Percentiles rank a stretch among this genome's conserved stretches.
Conservation (phyloP, 257 asterid species). For the Avicennia marina region DNA sequence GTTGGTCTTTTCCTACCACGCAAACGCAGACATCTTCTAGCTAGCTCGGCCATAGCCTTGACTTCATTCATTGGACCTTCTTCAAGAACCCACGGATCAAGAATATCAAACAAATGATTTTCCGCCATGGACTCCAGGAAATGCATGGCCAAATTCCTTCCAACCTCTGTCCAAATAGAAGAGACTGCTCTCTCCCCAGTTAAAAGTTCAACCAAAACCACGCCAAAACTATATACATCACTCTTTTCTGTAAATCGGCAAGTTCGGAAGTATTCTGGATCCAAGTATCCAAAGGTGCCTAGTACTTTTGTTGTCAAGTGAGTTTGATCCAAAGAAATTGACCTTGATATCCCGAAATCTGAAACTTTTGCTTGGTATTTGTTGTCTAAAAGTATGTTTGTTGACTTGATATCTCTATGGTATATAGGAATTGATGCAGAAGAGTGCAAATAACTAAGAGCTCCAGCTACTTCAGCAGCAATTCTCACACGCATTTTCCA, state of each 20-base stretch:
- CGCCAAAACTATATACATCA: conserved; percentile 38
- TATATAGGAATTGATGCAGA: conserved; percentile 25
- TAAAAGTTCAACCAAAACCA: conserved; percentile 36
- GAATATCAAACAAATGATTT: conserved; percentile 16
- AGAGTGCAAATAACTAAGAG: conserved; percentile 32
- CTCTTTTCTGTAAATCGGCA: conserved; percentile 40
- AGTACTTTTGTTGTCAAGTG: conserved; percentile 34
- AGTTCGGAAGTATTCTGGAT: conserved; percentile 41
- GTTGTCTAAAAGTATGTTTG: conserved; percentile 31
- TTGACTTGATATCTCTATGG: conserved; percentile 28
- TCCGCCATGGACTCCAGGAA: conserved; percentile 30
- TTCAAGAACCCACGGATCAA: conserved; percentile 25
- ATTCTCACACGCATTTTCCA: conserved; percentile 30
- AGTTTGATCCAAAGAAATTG: conserved; percentile 25
- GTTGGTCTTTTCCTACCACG: conserved; percentile 25
- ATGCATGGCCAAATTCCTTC: conserved; percentile 12
- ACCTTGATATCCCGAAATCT: conserved; percentile 29
- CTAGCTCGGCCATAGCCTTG: conserved; percentile 17
- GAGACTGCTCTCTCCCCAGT: conserved; percentile 36
- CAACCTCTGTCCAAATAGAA: conserved; percentile 6
- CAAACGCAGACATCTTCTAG: conserved; percentile 18
- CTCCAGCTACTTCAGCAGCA: conserved; percentile 31
- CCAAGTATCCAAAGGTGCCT: conserved; percentile 44
- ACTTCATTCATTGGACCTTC: conserved; percentile 12
- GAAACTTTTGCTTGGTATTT: conserved; percentile 26